Evolutionary conservation across 495 filamentous ascomycete genomes (phyloP).

Genomic region (Hypoxylon cercidicola): DNA sequence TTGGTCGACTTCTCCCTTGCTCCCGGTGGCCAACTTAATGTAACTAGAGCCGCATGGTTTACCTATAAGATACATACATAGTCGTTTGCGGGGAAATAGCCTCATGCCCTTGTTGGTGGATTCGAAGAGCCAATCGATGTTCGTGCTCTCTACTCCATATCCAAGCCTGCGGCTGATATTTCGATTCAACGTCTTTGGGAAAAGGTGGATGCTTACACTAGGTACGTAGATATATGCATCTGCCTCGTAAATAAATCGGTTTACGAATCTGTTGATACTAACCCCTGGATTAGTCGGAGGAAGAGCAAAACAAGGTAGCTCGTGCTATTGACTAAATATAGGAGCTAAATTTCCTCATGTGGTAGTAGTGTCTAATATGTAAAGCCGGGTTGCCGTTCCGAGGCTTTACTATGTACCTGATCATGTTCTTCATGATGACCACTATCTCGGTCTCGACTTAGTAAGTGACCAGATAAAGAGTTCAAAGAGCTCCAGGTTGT

Average conservation of each 20-base stretch:
- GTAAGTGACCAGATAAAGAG: conserved; percentile 5
- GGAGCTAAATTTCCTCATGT: conserved; percentile 1
- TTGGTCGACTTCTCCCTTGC: conserved; percentile 23
- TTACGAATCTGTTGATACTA: neutral
- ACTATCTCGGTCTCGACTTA: conserved; percentile 9
- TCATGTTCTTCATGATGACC: conserved; percentile 1
- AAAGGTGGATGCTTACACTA: neutral
- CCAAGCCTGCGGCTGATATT: conserved; percentile 33
- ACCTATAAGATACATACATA: conserved; percentile 21
- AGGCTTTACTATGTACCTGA: conserved; percentile 1
- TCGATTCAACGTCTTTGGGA: conserved; percentile 3
- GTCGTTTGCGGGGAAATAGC: conserved; percentile 45
- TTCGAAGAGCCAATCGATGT: conserved; percentile 30
- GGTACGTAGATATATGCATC: conserved; percentile 2
- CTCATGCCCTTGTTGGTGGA: conserved; percentile 26
- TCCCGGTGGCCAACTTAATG: conserved; percentile 2
- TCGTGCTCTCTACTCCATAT: conserved; percentile 20
- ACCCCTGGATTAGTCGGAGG: neutral
- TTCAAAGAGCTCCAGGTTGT: conserved; percentile 1
- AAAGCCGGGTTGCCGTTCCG: neutral
- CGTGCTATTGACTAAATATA: conserved; percentile 5
- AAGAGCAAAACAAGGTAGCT: neutral
- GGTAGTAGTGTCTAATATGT: conserved; percentile 3
- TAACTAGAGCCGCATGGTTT: conserved; percentile 32
- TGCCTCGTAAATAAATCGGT: neutral